Percentiles rank a stretch among this genome's conserved stretches.
Conservation (phyloP, 2,329 filamentous ascomycete genomes). For the Cyanodermella asteris region DNA sequence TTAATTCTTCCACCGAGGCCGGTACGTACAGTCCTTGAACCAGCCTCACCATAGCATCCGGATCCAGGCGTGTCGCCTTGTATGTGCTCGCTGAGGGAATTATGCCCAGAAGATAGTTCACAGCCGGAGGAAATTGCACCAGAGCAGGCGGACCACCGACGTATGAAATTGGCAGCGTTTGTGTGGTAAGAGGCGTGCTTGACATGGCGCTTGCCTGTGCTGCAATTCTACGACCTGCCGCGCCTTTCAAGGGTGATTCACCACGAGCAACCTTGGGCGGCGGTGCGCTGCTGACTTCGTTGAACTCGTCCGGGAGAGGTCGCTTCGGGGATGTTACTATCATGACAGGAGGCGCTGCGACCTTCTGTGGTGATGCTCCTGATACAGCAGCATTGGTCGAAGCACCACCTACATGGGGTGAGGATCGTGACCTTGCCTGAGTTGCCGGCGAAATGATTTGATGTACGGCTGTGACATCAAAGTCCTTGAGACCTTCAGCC, state of each 20-base stretch:
- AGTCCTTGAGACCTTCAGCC: slow-evolving; percentile 37
- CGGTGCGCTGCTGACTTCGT: slow-evolving; percentile 45
- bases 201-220: neutral
- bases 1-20: slow-evolving; percentile 21
- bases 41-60: slow-evolving; percentile 50
- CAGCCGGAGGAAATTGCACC: slow-evolving; percentile 47
- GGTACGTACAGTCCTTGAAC: slow-evolving; percentile 48
- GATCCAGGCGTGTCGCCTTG: slow-evolving; percentile 45
- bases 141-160: slow-evolving; percentile 36
- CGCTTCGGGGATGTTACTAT: slow-evolving; percentile 28
- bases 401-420: slow-evolving; percentile 14
- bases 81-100: slow-evolving; percentile 56
- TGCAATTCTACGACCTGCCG: slow-evolving; percentile 57
- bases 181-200: slow-evolving; percentile 9
- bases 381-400: slow-evolving; percentile 8
- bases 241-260: slow-evolving; percentile 83
- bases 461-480: slow-evolving; percentile 62
- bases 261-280: slow-evolving; percentile 73
- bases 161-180: slow-evolving; percentile 12
- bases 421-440: slow-evolving; percentile 47
- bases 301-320: slow-evolving; percentile 44
- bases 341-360: slow-evolving; percentile 16
- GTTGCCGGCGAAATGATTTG: slow-evolving; percentile 62
- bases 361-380: slow-evolving; percentile 14
- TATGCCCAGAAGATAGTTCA: slow-evolving; percentile 42